Evolutionary conservation across 352 stramenopile species (phyloP), one percentile per base, ranked within the genome.

Genomic region (Phytophthora litchii): DNA sequence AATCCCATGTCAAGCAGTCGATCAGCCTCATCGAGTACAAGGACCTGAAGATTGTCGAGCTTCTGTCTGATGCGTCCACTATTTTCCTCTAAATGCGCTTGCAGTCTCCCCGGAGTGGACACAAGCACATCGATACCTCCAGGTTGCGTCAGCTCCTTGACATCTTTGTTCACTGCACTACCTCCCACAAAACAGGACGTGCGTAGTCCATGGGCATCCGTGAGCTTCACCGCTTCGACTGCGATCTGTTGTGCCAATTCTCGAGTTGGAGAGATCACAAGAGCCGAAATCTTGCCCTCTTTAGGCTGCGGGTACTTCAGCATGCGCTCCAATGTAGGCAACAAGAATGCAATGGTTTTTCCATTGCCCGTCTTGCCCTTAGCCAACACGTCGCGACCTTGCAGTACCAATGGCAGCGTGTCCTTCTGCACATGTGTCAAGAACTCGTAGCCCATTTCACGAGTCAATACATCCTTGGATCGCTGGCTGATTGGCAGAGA

Each of bases 1-100:
- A 99, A 97, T 17, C 97, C 97, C 88, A 98, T 98, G 67, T 99
- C 97, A 12, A 99, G 63, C 17, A 99, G 74, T 4, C 96, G 88
- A 70, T 99, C 97, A 0, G 91, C 95, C 81, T 99, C 97, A 70
- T 99, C 97, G 27, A 99, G 70, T 32, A 97, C 74, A 13, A 96
- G 67, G 35, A 87, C 70, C 17, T 73, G 56, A 3, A 77, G 51
- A 45, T 86, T 76, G 31, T 66, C 56, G n/a, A 91, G 51, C 45
- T 75, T 82, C 29, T 62, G 54, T n/a, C 82, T 71, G 48, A 98
- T 94, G 23, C 88, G 82, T 41, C 87, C 94, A 19, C 91, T 96
- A 64, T 90, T 72, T 63, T 98, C 97, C 45, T 92, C 78, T 19
- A 99, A 66, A 67, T 99, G 96, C 79, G 99, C 97, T 13, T 98